A percentile compares a stretch with the other conserved stretches of the same genome.
phyloP scores from a whole-genome alignment of 2,329 filamentous ascomycete genomes.

The Chrysoporthe austroafricana region DNA sequence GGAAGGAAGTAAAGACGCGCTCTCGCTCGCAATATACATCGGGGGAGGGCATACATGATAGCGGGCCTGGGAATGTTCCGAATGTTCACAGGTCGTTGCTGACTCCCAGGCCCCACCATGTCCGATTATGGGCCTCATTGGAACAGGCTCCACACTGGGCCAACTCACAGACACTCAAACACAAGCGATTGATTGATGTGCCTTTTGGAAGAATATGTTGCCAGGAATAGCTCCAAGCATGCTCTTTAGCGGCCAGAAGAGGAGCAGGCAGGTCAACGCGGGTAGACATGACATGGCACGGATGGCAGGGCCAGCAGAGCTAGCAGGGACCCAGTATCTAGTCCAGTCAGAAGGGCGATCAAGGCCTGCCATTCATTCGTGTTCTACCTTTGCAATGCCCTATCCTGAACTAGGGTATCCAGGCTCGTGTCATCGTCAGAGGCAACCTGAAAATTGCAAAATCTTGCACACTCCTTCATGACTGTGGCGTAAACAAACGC shows the following conservation, averaged over 20 bases:
- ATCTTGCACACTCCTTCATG: neutral
- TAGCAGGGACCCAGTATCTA: neutral
- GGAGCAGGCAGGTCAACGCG: neutral
- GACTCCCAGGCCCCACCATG: neutral
- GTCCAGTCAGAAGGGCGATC: neutral
- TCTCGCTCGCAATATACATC: neutral
- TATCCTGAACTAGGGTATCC: slow-evolving; percentile 9
- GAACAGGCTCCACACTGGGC: neutral
- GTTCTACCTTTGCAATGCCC: slow-evolving; percentile 1
- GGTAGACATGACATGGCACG: neutral
- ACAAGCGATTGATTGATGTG: neutral
- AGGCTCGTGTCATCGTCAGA: neutral
- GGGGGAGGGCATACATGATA: neutral
- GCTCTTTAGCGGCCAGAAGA: neutral
- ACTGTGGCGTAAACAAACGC: neutral
- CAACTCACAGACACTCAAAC: neutral
- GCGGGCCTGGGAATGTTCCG: neutral
- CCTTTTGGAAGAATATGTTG: neutral
- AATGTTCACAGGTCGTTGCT: neutral
- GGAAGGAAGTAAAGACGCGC: neutral
- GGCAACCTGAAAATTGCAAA: neutral
- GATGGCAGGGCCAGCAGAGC: neutral
- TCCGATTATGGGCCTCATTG: neutral
- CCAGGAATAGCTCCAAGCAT: neutral
- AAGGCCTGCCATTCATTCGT: neutral